Base-by-base conservation (phyloP, 495 filamentous ascomycete species). In the Trichoderma orchidacearum region DNA sequence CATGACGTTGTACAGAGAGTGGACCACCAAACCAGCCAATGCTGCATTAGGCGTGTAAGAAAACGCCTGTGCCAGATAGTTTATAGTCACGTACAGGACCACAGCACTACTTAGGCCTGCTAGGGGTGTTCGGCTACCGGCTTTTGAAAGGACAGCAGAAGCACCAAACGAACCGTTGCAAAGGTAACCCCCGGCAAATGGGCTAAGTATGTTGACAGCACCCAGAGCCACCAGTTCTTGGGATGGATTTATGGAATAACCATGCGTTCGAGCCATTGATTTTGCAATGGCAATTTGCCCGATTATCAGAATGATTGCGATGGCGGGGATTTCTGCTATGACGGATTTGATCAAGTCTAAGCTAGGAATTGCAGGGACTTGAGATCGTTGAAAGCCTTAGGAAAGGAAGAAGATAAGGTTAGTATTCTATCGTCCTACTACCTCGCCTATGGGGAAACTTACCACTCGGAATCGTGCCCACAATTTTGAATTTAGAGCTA, bases 271-370 rank as follows among this genome's bases (percentile, higher is more conserved):
- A 9, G 64, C 68, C 30, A 70, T 70, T 15, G 67, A 64, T 48
- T 71, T 71, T 7, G 66, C 67, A 34, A 71, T 71, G 32, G 68
- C 68, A 29, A 70, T 66, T 51, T 70, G 68, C 56, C 70, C 68
- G 41, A 71, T 65, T 25, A 71, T 57, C 3, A 71, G 59, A 51
- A 70, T 68, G 36, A 71, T 65, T 27, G 64, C 56, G 32, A 63
- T 57, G 30, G 50, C 58, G 18, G 53, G 52, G 18, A 64, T 57
- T 30, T 64, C 55, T 13, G 60, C 54, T 4, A 59, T n/a, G 17
- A 62, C 34, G 8, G 59, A 25, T 12, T 30, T 31, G n/a, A 62
- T 12, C 1, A 64, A n/a, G n/a, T n/a, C n/a, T n/a, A n/a, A n/a
- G n/a, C n/a, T n/a, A n/a, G n/a, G n/a, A n/a, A n/a, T n/a, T n/a